phyloP scores from a whole-genome alignment of 2,329 filamentous ascomycete species.

The Pseudogymnoascus sp. region DNA sequence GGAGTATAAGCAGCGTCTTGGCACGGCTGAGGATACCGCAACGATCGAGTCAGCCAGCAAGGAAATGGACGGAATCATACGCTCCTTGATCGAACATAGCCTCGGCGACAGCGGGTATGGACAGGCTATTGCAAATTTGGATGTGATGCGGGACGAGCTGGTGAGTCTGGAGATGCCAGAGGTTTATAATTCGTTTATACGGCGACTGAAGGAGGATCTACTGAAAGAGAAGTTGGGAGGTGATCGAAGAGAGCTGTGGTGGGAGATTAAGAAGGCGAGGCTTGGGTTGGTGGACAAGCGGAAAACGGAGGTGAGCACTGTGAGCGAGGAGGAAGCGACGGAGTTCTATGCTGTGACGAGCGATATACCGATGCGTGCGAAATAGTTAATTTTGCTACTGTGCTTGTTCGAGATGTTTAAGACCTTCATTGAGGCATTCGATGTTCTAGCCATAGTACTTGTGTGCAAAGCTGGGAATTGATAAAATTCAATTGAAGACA shows the following conservation, averaged over 20 bases:
- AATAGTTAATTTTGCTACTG: neutral
- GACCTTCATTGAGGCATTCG: neutral
- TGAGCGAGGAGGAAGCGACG: slow-evolving; percentile 65
- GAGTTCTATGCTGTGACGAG: slow-evolving; percentile 28
- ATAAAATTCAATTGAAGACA: neutral
- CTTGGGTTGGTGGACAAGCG: slow-evolving; percentile 67
- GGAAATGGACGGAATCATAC: slow-evolving; percentile 69
- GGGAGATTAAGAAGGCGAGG: slow-evolving; percentile 56
- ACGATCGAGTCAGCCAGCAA: slow-evolving; percentile 61
- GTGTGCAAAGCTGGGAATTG: neutral
- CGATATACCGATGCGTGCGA: slow-evolving; percentile 3
- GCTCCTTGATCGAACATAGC: slow-evolving; percentile 61
- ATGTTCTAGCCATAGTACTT: neutral
- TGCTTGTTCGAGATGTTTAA: neutral
- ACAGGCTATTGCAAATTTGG: slow-evolving; percentile 67
- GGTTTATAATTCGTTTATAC: slow-evolving; percentile 70
- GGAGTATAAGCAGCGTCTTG: slow-evolving; percentile 78
- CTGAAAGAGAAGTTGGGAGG: slow-evolving; percentile 65
- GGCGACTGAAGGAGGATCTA: slow-evolving; percentile 64
- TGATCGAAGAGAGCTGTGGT: slow-evolving; percentile 79
- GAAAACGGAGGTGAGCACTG: slow-evolving; percentile 56
- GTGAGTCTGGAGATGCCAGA: slow-evolving; percentile 67
- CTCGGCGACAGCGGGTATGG: slow-evolving; percentile 71
- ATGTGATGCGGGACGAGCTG: slow-evolving; percentile 72
- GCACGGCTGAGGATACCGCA: slow-evolving; percentile 50